Base-by-base conservation (phyloP, 805 yeast species). In the Suhomyces sp. region DNA sequence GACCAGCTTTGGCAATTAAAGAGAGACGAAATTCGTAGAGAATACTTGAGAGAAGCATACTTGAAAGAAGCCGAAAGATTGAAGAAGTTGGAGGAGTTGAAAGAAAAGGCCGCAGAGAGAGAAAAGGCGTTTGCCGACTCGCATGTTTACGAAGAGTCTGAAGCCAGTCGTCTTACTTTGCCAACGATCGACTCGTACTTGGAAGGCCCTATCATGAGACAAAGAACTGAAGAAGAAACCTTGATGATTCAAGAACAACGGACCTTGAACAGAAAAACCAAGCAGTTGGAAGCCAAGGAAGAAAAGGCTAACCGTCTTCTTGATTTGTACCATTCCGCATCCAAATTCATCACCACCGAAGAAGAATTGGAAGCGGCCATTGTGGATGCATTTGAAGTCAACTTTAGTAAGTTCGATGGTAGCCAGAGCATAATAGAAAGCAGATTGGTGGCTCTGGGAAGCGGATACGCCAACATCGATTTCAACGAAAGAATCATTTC, bases 101-200 rank as follows among this genome's bases (percentile, higher is more conserved):
- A 68, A 54, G 64, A 59, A 3, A 55, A 59, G 49, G 60, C 62
- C 31, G 77, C 68, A 19, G 65, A 65, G 57, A 71, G 66, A 44
- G 55, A 58, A 27, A 59, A 61, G 42, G 60, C 55, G 44, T 54
- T 66, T 19, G 59, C 63, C 46, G 57, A 57, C n/a, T 72, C 73
- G 23, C 52, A 53, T 29, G 64, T 66, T 35, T 65, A 72, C 49
- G 79, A 78, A 50, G 78, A 77, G 57, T 69, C 80, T 5, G 77
- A 74, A 48, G 86, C 90, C 23, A 77, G 83, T 47, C 73, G 76
- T 61, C 79, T 86, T 62, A 89, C 96, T 1, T 74, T 90, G 48
- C 97, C 97, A 46, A 87, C 96, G 1, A 75, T 91, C 53, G 90
- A 87, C 61, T 77, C 80, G 38, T 77, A 84, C 57, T 69, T 89